Evolutionary conservation across 192 early-diverging fungal species (phyloP).

Genomic region (Phycomyces blakesleeanus): DNA sequence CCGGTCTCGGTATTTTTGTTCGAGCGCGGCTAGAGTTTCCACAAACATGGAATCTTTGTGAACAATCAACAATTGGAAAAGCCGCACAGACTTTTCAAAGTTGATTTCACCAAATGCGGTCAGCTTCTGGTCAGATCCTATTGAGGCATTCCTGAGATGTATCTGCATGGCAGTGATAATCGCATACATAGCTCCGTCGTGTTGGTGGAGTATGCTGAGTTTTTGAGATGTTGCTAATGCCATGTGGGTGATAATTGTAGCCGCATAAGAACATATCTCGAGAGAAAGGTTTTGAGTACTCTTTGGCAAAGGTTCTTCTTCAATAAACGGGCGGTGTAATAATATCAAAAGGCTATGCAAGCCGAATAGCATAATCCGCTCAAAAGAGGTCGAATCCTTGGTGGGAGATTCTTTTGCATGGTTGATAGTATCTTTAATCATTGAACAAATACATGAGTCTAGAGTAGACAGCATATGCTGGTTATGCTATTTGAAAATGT

Average conservation of each 20-base stretch:
- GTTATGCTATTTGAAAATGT: background rate
- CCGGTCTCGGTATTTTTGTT: background rate
- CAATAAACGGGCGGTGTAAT: background rate
- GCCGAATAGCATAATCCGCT: background rate
- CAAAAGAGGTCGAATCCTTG: background rate
- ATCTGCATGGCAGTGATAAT: background rate
- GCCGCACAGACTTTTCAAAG: background rate
- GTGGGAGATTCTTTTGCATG: too few species aligned
- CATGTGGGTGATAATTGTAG: background rate
- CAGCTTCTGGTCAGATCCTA: background rate
- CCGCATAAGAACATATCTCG: background rate
- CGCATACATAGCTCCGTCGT: background rate
- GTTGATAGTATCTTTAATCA: background rate
- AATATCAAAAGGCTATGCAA: background rate
- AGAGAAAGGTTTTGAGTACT: background rate
- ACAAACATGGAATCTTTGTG: background rate
- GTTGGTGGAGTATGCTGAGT: background rate
- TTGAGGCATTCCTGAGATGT: background rate
- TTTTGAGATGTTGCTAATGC: background rate
- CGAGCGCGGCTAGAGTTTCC: background rate
- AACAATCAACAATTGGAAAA: background rate
- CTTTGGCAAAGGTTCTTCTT: background rate
- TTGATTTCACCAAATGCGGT: background rate
- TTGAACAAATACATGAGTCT: background rate
- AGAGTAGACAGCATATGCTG: background rate